Conservation (phyloP, 2,329 filamentous ascomycete genomes). For the Simplicillium sp. region DNA sequence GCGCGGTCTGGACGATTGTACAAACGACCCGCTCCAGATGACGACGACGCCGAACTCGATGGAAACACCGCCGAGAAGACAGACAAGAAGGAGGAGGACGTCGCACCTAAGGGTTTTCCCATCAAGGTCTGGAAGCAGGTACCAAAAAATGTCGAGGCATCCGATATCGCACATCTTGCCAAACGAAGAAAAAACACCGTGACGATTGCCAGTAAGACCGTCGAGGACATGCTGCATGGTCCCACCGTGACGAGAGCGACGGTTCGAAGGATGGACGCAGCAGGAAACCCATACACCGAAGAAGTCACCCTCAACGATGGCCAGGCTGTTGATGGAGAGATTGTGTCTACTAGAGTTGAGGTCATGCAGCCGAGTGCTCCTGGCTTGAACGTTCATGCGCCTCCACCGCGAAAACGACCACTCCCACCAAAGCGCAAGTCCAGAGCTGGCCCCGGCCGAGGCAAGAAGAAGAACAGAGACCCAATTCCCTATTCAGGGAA, state of each 20-base stretch:
- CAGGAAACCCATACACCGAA: slow-evolving; percentile 74
- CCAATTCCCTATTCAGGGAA: slow-evolving; percentile 24
- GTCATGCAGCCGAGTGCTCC: slow-evolving; percentile 34
- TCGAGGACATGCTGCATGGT: slow-evolving; percentile 31
- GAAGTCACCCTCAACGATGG: slow-evolving; percentile 76
- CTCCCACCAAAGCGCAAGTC: slow-evolving; percentile 73
- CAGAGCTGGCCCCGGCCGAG: slow-evolving; percentile 66
- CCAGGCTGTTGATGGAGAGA: slow-evolving; percentile 71
- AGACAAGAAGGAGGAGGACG: slow-evolving; percentile 57
- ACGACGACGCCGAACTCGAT: slow-evolving; percentile 47
- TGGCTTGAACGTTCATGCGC: slow-evolving; percentile 46
- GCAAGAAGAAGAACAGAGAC: slow-evolving; percentile 67
- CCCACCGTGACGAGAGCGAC: slow-evolving; percentile 67
- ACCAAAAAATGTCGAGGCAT: slow-evolving; percentile 45
- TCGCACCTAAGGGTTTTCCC: slow-evolving; percentile 40
- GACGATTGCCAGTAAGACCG: slow-evolving; percentile 43
- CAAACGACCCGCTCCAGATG: slow-evolving; percentile 56
- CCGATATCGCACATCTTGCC: slow-evolving; percentile 44
- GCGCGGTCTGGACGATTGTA: slow-evolving; percentile 69
- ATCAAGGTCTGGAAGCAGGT: slow-evolving; percentile 54
- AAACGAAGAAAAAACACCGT: slow-evolving; percentile 53
- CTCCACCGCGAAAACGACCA: slow-evolving; percentile 49
- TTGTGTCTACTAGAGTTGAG: slow-evolving; percentile 53
- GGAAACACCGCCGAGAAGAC: slow-evolving; percentile 34
- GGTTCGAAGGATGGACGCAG: slow-evolving; percentile 67